Evolutionary conservation across 352 stramenopile genomes (phyloP).

Genomic region (Phytopythium boreale): DNA sequence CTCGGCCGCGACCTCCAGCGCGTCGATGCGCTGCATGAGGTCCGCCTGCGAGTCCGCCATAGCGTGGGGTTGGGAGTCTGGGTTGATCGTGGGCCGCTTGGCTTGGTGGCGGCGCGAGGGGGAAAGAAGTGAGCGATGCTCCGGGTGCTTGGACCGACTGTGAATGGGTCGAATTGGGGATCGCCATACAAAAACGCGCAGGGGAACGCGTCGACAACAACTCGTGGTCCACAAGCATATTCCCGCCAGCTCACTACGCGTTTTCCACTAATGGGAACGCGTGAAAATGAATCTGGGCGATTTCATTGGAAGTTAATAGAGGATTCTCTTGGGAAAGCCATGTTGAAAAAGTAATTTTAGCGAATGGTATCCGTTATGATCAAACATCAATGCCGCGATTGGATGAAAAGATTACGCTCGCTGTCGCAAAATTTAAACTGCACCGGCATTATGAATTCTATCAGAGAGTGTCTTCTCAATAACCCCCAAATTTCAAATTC

Average conservation of each 20-base stretch:
- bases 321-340: too few species aligned
- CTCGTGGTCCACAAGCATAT: conserved; percentile 18
- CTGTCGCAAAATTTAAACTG: background rate
- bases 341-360: background rate
- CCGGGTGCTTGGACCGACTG: background rate
- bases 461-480: background rate
- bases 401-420: background rate
- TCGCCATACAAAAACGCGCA: background rate
- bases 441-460: background rate
- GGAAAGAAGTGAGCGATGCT: background rate
- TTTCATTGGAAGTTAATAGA: background rate
- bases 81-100: background rate
- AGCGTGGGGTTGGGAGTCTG: background rate
- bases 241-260: background rate
- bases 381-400: background rate
- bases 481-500: background rate
- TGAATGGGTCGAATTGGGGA: background rate
- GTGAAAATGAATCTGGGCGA: too few species aligned
- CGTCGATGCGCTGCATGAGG: conserved; percentile 36
- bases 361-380: background rate
- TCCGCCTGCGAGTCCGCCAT: conserved; percentile 11
- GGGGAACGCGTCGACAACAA: background rate
- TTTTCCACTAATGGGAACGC: background rate
- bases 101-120: background rate
- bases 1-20: conserved; percentile 35